phyloP scores from a whole-genome alignment of 176 grass and related monocot species.

The Lolium perenne region DNA sequence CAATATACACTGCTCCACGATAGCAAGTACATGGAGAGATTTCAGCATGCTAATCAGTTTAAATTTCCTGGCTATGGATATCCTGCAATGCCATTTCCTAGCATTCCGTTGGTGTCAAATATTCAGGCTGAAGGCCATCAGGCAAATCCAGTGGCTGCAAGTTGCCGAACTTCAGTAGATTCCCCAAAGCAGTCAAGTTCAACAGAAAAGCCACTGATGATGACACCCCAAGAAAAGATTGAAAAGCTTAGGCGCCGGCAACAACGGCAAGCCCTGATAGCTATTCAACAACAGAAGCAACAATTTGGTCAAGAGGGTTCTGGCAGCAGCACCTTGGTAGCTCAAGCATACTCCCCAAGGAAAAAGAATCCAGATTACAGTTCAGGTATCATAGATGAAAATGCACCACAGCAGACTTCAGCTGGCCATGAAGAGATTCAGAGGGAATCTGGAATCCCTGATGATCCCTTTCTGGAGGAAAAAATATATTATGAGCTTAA shows the following conservation, averaged over 20 bases:
- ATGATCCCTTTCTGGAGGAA: conserved; percentile 65
- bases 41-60: conserved; percentile 60
- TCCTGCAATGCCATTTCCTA: conserved; percentile 51
- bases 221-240: conserved; percentile 91
- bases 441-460: conserved; percentile 48
- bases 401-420: conserved; percentile 46
- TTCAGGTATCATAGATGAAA: conserved; percentile 51
- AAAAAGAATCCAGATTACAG: conserved; percentile 59
- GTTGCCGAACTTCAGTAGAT: conserved; percentile 44
- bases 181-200: conserved; percentile 47
- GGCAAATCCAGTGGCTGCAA: conserved; percentile 38
- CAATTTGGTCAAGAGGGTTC: conserved; percentile 63
- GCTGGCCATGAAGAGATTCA: conserved; percentile 42
- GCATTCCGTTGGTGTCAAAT: conserved; percentile 47
- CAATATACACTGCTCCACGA: conserved; percentile 49
- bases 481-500: conserved; percentile 73
- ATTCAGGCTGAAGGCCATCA: conserved; percentile 48
- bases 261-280: conserved; percentile 72
- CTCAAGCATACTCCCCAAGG: conserved; percentile 47
- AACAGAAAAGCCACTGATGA: conserved; percentile 46
- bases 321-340: conserved; percentile 43
- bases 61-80: conserved; percentile 57
- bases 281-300: conserved; percentile 80
- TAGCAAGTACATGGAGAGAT: conserved; percentile 47
- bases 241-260: conserved; percentile 79